phyloP scores from a whole-genome alignment of 495 filamentous ascomycete genomes.

The Podospora sp. region DNA sequence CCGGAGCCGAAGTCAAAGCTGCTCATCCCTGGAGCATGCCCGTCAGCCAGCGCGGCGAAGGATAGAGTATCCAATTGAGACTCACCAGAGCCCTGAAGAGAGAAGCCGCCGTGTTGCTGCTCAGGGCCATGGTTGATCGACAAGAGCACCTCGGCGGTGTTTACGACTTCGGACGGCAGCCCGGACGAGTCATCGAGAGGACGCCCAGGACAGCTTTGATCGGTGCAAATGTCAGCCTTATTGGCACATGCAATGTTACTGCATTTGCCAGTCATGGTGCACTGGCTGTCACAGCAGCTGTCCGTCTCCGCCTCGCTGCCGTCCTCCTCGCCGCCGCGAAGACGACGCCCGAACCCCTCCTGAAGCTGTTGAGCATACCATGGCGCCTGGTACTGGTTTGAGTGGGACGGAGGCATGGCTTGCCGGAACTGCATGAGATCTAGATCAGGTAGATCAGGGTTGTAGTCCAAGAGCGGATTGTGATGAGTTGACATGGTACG shows the following conservation, averaged over 20 bases:
- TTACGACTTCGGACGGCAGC: constrained; percentile 29
- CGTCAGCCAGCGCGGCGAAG: constrained; percentile 10
- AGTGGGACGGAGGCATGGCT: constrained; percentile 5
- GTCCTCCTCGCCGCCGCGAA: constrained; percentile 34
- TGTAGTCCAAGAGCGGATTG: constrained; percentile 15
- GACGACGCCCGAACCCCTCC: constrained; percentile 12
- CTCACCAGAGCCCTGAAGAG: background rate
- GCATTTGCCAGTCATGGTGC: constrained; percentile 44
- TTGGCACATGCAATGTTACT: constrained; percentile 36
- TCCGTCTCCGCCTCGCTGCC: constrained; percentile 29
- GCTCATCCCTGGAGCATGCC: constrained; percentile 16
- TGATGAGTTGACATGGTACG: constrained; percentile 1
- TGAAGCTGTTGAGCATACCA: constrained; percentile 22
- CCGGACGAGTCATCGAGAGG: constrained; percentile 9
- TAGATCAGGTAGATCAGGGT: background rate
- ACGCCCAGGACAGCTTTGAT: constrained; percentile 37
- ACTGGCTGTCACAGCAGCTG: constrained; percentile 41
- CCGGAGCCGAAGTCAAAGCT: constrained; percentile 24
- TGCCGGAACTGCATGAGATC: constrained; percentile 24
- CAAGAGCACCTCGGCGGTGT: constrained; percentile 40
- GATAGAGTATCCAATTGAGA: background rate
- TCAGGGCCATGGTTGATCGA: constrained; percentile 37
- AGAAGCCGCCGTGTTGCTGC: constrained; percentile 7
- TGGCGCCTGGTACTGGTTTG: constrained; percentile 17
- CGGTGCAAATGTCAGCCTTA: constrained; percentile 38